Base-by-base conservation (phyloP, 768 basidiomycete species). In the Boletellus sp. region DNA sequence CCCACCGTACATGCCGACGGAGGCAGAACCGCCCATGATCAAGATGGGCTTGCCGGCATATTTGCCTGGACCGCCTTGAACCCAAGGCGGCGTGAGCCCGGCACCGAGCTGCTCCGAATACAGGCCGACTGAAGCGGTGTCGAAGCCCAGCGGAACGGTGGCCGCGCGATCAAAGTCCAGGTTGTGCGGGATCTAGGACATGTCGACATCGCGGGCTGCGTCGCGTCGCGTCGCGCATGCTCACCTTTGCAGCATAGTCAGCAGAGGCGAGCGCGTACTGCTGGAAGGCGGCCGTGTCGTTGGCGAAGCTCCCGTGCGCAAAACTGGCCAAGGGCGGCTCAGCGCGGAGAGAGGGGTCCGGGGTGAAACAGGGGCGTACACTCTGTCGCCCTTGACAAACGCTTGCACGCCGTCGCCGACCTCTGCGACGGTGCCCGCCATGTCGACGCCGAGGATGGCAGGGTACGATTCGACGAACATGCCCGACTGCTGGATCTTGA, bases 1-100 rank as follows among this genome's bases (percentile, higher is more conserved):
- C 68, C 51, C 52, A 74, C 78, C 68, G 40, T 65, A 74, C 64
- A 72, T 72, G n/a, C 78, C 78, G 0, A 78, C 76, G 17, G 74
- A 74, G 11, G 70, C 70, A 6, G 75, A 61, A 5, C 78, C 78
- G n/a, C 78, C 79, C 26, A 77, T 55, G 48, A 80, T 68, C 42
- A 81, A 53, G 16, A 79, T 70, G 1, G 78, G 71, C 9, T 67
- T 67, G 1, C 63, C 73, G 1, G 63, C 49, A 50, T 77, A 78
- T 38, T 68, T 73, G 1, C 64, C 72, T 34, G 52, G 53, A 19
- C 68, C 69, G 0, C 56, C 62, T 6, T 62, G 42, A 3, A 49
- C 61, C 57, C 74, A 66, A 4, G 77, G 73, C 2, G 73, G 62
- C 9, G 57, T 59, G 11, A 80, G 61, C 13, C 67, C 72, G 1